Conservation (phyloP, 768 basidiomycete genomes). For the Sarcomyxa edulis region DNA sequence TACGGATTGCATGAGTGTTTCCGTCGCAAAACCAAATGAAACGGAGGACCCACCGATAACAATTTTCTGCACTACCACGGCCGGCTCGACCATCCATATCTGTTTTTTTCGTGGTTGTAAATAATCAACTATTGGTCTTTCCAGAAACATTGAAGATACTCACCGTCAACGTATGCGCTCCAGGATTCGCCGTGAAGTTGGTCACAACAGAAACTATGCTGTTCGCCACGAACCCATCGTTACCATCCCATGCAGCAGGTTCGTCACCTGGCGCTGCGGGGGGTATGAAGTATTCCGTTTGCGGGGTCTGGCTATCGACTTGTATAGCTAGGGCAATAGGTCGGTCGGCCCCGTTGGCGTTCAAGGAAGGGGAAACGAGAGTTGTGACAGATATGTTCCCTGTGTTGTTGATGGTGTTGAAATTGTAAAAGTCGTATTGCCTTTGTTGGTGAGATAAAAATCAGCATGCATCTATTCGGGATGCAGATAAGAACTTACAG, state of each 20-base stretch:
- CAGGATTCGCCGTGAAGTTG: slow-evolving; percentile 36
- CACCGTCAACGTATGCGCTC: slow-evolving; percentile 57
- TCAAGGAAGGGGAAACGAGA: slow-evolving; percentile 47
- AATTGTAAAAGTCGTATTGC: slow-evolving; percentile 63
- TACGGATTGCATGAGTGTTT: slow-evolving; percentile 2
- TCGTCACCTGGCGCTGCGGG: slow-evolving; percentile 36
- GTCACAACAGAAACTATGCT: slow-evolving; percentile 37
- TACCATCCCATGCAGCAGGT: slow-evolving; percentile 46
- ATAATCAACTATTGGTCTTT: background rate
- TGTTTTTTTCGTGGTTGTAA: too few relatives aligned
- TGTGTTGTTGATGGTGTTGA: slow-evolving; percentile 37
- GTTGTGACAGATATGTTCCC: slow-evolving; percentile 45
- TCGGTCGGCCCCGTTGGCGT: slow-evolving; percentile 41
- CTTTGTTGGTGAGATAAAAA: slow-evolving; percentile 18
- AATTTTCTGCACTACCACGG: slow-evolving; percentile 57
- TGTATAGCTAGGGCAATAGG: slow-evolving; percentile 49
- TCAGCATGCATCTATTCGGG: background rate
- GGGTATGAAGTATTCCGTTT: slow-evolving; percentile 43
- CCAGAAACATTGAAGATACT: slow-evolving; percentile 4
- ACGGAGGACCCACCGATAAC: slow-evolving; percentile 43
- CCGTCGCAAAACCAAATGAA: background rate
- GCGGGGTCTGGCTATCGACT: slow-evolving; percentile 37
- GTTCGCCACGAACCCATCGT: slow-evolving; percentile 54
- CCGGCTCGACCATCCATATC: slow-evolving; percentile 55
- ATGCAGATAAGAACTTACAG: slow-evolving; percentile 31